phyloP scores from a whole-genome alignment of 805 yeast genomes.

The Komagataella ulmi region DNA sequence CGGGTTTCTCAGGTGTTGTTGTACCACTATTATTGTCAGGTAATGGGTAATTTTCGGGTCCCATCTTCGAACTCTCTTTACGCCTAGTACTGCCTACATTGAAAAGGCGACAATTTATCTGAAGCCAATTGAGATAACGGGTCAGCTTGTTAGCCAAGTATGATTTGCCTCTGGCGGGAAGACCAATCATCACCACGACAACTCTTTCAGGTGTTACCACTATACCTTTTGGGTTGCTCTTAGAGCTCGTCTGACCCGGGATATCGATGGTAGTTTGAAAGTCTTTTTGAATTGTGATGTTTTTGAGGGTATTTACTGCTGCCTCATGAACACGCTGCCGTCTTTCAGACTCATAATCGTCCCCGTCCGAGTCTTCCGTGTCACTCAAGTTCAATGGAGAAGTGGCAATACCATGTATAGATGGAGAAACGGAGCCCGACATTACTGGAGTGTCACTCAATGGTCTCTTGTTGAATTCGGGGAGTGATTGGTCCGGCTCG shows the following conservation, averaged over 20 bases:
- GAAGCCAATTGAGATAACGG: slow-evolving; percentile 86
- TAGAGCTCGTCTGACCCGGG: slow-evolving; percentile 81
- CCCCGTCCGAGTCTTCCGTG: slow-evolving; percentile 14
- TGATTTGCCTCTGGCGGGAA: slow-evolving; percentile 92
- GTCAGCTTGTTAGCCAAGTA: slow-evolving; percentile 87
- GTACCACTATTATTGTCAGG: slow-evolving; percentile 22
- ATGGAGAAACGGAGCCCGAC: slow-evolving; percentile 44
- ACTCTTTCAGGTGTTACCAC: slow-evolving; percentile 57
- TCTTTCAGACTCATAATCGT: slow-evolving; percentile 7
- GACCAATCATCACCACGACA: slow-evolving; percentile 92
- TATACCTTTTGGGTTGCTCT: slow-evolving; percentile 64
- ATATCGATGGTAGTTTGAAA: slow-evolving; percentile 64
- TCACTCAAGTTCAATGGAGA: slow-evolving; percentile 14
- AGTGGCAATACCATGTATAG: slow-evolving; percentile 4
- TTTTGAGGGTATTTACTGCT: background rate
- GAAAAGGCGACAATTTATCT: slow-evolving; percentile 80
- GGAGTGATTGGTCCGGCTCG: slow-evolving; percentile 13
- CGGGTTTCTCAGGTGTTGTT: background rate
- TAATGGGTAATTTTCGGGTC: slow-evolving; percentile 58
- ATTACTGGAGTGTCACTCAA: slow-evolving; percentile 63
- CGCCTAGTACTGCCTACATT: slow-evolving; percentile 94
- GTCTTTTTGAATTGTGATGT: background rate
- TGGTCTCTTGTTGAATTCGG: slow-evolving; percentile 60
- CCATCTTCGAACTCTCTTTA: slow-evolving; percentile 47
- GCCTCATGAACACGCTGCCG: background rate